Base-by-base conservation (phyloP, 345 rosid genomes). In the Salix koriyanagi region DNA sequence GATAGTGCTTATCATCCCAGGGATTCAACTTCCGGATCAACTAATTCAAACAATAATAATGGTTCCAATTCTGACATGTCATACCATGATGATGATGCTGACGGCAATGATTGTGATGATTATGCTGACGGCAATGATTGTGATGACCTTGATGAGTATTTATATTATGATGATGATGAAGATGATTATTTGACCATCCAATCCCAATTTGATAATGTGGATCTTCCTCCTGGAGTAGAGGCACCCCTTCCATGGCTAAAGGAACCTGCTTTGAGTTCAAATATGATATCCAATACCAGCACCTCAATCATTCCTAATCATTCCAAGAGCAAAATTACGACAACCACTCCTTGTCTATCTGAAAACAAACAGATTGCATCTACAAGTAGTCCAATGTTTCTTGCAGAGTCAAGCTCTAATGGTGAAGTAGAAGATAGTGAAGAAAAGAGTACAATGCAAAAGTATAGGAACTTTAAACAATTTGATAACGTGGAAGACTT, bases 161-260 rank as follows among this genome's bases (percentile, higher is more conserved):
- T 69, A 26, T 80, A 64, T 75, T 84, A 84, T 37, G 87, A 80
- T 79, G 87, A 80, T 79, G 77, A 79, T 50, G 86, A 83, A 42
- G 87, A 78, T 80, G 80, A 82, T 56, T 86, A 85, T 83, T 67
- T 65, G 36, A 73, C 72, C 21, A 65, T 85, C 74, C 90, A 87
- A 62, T 84, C 87, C 73, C 86, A 84, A 52, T 84, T 85, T 41
- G 90, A 89, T 76, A 80, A 78, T 71, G 90, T 87, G 69, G 89
- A 87, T 85, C 82, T 89, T 71, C 91, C 91, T 70, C 41, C 90
- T 72, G 92, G 90, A 26, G 85, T 87, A 21, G 92, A 89, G 82
- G 84, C 79, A 42, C 48, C 88, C 4, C 66, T 88, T 71, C 79
- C 87, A 78, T 89, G 91, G 88, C 68, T 87, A 73, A 81, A 79